Conservation (phyloP, 31 red algal genomes). For the Bonnemaisonia californica region DNA sequence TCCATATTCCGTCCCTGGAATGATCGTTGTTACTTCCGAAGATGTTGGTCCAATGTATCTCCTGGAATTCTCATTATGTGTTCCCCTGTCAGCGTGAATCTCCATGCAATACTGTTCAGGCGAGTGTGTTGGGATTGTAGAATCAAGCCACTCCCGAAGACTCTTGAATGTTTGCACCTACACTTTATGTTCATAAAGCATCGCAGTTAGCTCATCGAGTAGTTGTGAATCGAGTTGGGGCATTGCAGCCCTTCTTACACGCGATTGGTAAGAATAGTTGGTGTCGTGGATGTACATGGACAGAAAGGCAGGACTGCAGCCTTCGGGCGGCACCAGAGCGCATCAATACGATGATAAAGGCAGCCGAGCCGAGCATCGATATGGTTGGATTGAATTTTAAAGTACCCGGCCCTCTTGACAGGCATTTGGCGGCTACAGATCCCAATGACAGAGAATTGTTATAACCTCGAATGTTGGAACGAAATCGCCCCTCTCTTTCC, state of each 20-base stretch:
- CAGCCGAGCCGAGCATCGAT: neutral
- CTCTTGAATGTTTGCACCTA: neutral
- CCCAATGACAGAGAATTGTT: conserved; percentile 7
- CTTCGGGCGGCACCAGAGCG: neutral
- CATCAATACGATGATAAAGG: conserved; percentile 13
- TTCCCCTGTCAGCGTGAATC: no score
- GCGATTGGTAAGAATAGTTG: conserved; percentile 1
- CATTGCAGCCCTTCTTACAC: no score
- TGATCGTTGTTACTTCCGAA: no score
- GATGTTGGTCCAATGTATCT: conserved; percentile 2
- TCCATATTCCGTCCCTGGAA: no score
- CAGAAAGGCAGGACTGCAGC: neutral
- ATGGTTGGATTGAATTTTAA: conserved; percentile 29
- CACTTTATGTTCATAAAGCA: neutral
- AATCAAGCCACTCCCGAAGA: conserved; percentile 18
- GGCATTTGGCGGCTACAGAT: conserved; percentile 20
- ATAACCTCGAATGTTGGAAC: neutral
- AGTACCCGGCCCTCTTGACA: neutral
- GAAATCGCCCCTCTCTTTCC: neutral
- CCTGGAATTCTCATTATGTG: conserved; percentile 7
- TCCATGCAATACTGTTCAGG: conserved; percentile 4
- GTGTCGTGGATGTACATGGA: conserved; percentile 34
- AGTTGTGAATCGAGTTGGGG: neutral
- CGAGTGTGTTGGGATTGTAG: neutral
- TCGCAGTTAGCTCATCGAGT: neutral